These are phyloP conservation scores for Psophocarpus tetragonolobus DNA, from an alignment of 306 rosid species.

Conservation along the genomic window DNA sequence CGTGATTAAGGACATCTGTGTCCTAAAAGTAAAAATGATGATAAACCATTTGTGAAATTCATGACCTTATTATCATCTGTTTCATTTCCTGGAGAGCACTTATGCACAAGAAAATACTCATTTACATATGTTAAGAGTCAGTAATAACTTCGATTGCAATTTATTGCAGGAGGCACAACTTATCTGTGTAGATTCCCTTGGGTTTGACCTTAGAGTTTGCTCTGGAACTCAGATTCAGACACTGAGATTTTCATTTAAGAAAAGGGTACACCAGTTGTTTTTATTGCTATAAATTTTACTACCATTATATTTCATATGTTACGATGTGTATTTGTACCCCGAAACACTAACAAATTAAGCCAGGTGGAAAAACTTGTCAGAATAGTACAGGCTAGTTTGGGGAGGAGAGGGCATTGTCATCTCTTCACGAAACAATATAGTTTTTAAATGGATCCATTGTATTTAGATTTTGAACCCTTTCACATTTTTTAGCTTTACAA, in stretches of 20 bases:
- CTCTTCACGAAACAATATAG: not conserved
- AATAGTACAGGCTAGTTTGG: not conserved
- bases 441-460: not conserved
- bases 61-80: not conserved
- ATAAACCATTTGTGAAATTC: conserved; percentile 14
- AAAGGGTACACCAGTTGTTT: conserved; percentile 56
- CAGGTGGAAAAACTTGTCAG: not conserved
- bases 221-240: conserved; percentile 92
- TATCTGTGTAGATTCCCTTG: conserved; percentile 78
- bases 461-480: not conserved
- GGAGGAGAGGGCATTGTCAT: not conserved
- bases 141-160: conserved; percentile 26
- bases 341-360: not conserved
- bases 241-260: conserved; percentile 70
- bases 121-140: conserved; percentile 7
- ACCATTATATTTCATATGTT: not conserved
- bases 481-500: not conserved
- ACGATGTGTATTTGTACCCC: not conserved
- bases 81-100: not conserved
- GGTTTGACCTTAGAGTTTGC: conserved; percentile 88
- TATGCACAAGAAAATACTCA: not conserved
- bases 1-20: not conserved
- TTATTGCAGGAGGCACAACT: conserved; percentile 80
- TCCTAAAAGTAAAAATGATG: conserved; percentile 18
- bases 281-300: conserved; percentile 2